These are phyloP conservation scores for Penicillium coffeae DNA, from an alignment of 495 filamentous ascomycete species.

Conservation along the genomic window DNA sequence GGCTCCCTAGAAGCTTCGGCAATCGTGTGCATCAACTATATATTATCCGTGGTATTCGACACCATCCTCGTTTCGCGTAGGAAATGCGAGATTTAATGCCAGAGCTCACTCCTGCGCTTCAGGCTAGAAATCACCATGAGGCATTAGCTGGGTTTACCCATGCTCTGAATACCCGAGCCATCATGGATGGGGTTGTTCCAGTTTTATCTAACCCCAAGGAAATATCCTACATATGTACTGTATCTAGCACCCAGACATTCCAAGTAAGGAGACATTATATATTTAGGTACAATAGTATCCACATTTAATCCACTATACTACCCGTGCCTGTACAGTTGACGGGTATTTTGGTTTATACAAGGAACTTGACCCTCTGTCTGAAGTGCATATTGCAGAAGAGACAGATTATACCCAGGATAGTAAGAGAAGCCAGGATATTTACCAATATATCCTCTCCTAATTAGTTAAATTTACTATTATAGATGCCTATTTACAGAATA, in stretches of 20 bases:
- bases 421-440: slow-evolving; percentile 18
- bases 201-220: slow-evolving; percentile 1
- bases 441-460: slow-evolving; percentile 19
- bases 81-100: neutral
- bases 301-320: slow-evolving; percentile 24
- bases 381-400: slow-evolving; percentile 28
- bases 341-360: slow-evolving; percentile 23
- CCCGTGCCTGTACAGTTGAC: slow-evolving; percentile 27
- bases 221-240: slow-evolving; percentile 9
- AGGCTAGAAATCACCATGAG: slow-evolving; percentile 2
- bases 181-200: slow-evolving; percentile 10
- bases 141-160: slow-evolving; percentile 7
- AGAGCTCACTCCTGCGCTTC: neutral
- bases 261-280: slow-evolving; percentile 6
- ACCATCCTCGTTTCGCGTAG: slow-evolving; percentile 10
- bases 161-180: slow-evolving; percentile 7
- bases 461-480: slow-evolving; percentile 20
- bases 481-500: slow-evolving; percentile 24
- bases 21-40: slow-evolving; percentile 3
- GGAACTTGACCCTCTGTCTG: slow-evolving; percentile 26
- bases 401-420: slow-evolving; percentile 18
- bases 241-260: slow-evolving; percentile 9
- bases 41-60: slow-evolving; percentile 13
- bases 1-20: slow-evolving; percentile 5
- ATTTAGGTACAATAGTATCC: slow-evolving; percentile 13